Base-by-base conservation (phyloP, 2,329 filamentous ascomycete species). In the Orbilia ellipsospora region DNA sequence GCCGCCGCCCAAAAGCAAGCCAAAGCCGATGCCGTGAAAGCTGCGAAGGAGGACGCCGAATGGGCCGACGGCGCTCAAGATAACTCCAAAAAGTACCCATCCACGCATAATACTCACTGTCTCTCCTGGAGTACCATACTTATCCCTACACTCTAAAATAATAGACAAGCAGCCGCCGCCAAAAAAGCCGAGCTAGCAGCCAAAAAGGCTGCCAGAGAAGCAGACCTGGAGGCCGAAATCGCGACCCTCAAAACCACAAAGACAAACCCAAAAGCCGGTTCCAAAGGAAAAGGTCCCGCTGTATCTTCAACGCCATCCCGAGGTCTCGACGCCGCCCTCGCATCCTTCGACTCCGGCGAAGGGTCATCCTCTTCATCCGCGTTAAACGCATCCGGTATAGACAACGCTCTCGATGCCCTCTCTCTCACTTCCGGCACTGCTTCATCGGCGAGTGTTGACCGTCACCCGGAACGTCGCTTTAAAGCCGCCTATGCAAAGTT, bases 171-270 rank as follows among this genome's bases (percentile, higher is more conserved):
- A 42, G 44, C 94, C 64, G 92, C 91, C 59, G 90, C 89, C 59
- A 96, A 94, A 84, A 93, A 91, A 79, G 91, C 90, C 67, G 92
- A 96, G 81, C 88, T 86, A 67, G 92, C 91, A 1, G 89, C 90
- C 68, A 96, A 97, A 84, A 98, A 97, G 84, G 94, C 94, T 61
- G 95, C 98, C 82, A 91, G 91, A 59, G 94, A 96, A 1, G 92
- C 94, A 10, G 85, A 94, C 23, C 84, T 93, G 44, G 90, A 89
- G 69, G 93, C 92, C 81, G 95, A 99, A 83, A 94, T 97, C 81
- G 90, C 87, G 77, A 85, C 85, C 28, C 87, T 88, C 63, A 93
- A 92, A 83, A 90, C 90, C 78, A 83, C 87, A 70, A 92, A 92
- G 83, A 84, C 86, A 4, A 89, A 90, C 10, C 85, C 86, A 59